Conservation (phyloP, 352 stramenopile species). For the Thalassiosira hispida region DNA sequence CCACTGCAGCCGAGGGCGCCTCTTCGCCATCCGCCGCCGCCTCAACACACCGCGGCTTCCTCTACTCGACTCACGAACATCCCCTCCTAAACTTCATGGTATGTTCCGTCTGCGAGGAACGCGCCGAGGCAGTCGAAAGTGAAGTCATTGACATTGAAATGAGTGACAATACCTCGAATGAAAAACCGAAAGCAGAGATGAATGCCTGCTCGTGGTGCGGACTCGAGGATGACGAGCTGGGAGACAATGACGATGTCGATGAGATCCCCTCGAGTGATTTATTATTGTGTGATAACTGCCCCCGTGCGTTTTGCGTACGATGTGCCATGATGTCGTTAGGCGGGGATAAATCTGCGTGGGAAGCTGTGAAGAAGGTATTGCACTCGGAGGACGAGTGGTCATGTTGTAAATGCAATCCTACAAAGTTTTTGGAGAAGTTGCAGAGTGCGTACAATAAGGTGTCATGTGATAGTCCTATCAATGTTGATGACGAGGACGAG, state of each 20-base stretch:
- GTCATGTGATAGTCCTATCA: background rate
- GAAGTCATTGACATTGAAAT: constrained; percentile 24
- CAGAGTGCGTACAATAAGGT: constrained; percentile 20
- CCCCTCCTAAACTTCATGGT: constrained; percentile 58
- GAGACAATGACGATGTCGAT: constrained; percentile 9
- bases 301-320: constrained; percentile 51
- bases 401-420: constrained; percentile 52
- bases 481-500: constrained; percentile 6
- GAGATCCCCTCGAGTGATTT: constrained; percentile 35
- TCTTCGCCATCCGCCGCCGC: background rate
- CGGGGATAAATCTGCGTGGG: constrained; percentile 11
- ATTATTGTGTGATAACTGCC: constrained; percentile 64
- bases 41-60: background rate
- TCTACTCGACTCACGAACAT: constrained; percentile 66
- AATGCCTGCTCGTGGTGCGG: constrained; percentile 51
- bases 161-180: background rate
- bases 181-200: background rate
- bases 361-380: constrained; percentile 5
- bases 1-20: background rate
- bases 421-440: constrained; percentile 41
- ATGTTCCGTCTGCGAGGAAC: constrained; percentile 62
- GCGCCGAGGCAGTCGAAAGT: constrained; percentile 33
- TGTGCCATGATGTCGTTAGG: constrained; percentile 44
- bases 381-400: constrained; percentile 37
- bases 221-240: constrained; percentile 23